Evolutionary conservation across 805 yeast genomes (phyloP), one percentile per base, ranked within the genome.

Genomic region (Starmerella kuoi): DNA sequence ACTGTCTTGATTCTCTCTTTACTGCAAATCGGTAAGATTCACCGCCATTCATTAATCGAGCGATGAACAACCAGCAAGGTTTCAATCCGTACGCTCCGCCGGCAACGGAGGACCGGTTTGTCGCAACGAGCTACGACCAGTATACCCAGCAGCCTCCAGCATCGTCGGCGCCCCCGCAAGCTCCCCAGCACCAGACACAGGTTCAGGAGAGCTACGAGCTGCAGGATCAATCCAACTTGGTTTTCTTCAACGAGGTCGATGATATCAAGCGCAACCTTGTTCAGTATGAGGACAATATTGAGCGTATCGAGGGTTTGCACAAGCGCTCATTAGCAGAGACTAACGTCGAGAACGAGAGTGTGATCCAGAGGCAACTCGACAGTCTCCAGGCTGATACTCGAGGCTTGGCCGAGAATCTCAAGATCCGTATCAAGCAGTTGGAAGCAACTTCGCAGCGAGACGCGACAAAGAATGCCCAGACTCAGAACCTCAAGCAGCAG

Each of bases 381-480:
- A 68, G 74, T 46, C 69, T 83, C 45, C 77, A 78, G 39, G 67
- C 80, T 37, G 93, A 86, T 59, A 83, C 94, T 3, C 72, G 82
- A 34, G 73, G 82, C 40, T 70, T 85, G 55, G 94, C 88, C 58
- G 70, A 72, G 49, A 70, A 72, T 43, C 74, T 91, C 59, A 87
- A 84, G 63, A 63, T 68, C 47, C 73, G 84, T 57, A 79, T 91
- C 61, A 83, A 84, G 61, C 66, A 71, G 47, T 77, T 83, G 40
- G 94, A 84, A 63, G 72, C 77, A 48, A 57, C 56, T 46, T 50
- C 59, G 31, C 55, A 52, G 52, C 50, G 55, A 26, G 95, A 86
- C 65, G 66, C 74, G 35, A 82, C 91, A 55, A 85, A 84, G 63
- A 76, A 76, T 57, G 83, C 82, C 47, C 97, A 91, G 67, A 93